These are phyloP conservation scores for Puccinia horiana DNA, from an alignment of 1,284 basidiomycete species.

Conservation along the genomic window DNA sequence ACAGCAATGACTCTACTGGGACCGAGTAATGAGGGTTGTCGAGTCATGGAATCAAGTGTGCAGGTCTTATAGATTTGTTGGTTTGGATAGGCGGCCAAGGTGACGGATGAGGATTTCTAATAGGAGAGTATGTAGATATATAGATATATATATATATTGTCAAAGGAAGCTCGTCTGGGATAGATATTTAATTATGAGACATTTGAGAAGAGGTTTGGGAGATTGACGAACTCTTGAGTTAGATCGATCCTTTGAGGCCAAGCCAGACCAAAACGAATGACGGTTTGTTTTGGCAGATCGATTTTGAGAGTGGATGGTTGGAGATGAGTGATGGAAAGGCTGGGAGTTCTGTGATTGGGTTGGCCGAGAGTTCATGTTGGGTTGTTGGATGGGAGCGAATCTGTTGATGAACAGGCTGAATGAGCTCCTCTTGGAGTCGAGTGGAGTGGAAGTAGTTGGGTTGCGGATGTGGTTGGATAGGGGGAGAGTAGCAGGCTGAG, in stretches of 20 bases:
- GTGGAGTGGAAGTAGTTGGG: too few species aligned
- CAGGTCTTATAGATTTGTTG: slow-evolving; percentile 58
- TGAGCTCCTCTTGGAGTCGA: too few species aligned
- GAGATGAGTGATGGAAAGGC: not conserved
- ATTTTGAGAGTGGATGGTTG: not conserved
- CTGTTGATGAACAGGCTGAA: too few species aligned
- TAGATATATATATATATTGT: too few species aligned
- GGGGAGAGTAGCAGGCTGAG: too few species aligned
- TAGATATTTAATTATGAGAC: not conserved
- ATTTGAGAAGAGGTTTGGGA: not conserved
- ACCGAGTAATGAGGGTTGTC: slow-evolving; percentile 55
- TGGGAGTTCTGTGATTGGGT: not conserved
- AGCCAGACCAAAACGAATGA: slow-evolving; percentile 24
- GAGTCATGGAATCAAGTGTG: slow-evolving; percentile 62
- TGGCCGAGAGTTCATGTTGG: not conserved
- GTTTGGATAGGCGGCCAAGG: slow-evolving; percentile 51
- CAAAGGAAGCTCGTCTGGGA: too few species aligned
- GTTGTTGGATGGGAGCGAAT: too few species aligned
- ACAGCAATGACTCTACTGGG: slow-evolving; percentile 50
- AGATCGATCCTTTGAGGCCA: slow-evolving; percentile 3
- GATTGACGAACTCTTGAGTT: slow-evolving; percentile 37
- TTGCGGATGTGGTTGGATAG: too few species aligned
- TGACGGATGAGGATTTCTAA: slow-evolving; percentile 26
- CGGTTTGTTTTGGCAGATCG: not conserved
- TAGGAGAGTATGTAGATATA: not conserved